Base-by-base conservation (phyloP, 2,329 filamentous ascomycete genomes). In the Pyrenophora graminea region DNA sequence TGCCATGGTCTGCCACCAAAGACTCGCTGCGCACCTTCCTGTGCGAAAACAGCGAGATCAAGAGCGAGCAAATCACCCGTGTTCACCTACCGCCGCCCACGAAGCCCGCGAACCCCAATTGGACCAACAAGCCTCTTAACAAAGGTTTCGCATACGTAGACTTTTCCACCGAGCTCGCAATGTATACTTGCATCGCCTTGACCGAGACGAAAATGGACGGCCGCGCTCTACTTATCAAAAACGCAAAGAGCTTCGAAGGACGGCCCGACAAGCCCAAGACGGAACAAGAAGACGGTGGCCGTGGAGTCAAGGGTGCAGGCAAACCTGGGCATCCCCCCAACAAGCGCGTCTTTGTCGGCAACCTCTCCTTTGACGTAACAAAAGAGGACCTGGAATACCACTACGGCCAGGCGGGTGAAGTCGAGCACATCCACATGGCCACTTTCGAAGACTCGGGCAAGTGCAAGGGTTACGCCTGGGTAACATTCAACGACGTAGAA, bases 131-230 rank as follows among this genome's bases (percentile, higher is more conserved):
- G 63, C 75, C 81, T 18, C 79, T 86, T 64, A 99, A 97, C 78
- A 93, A 89, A 75, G 95, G 94, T 13, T 99, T 97, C 70, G 94
- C 94, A 47, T 99, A 99, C 69, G 86, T 99, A 58, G 95, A 99
- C 72, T 96, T 99, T 69, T 79, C 85, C 39, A 87, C 82, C 19
- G 68, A 79, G 17, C 82, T 87, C 34, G 83, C 86, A 37, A 83
- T 91, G 66, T 79, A 91, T 30, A 84, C 87, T n/a, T 92, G 91
- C 39, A 82, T 97, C 57, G 87, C 85, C 2, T 79, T 97, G 34
- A 95, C 89, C n/a, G 94, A 99, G 75, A 89, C 86, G 36, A 83
- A 91, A 45, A 78, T 96, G 44, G 77, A 80, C 36, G 88, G 89
- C 15, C 86, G 94, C 45, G 87, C 87, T 55, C 84, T 97, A 19